Base-by-base conservation (phyloP, 345 rosid species). In the Hibiscus mutabilis region DNA sequence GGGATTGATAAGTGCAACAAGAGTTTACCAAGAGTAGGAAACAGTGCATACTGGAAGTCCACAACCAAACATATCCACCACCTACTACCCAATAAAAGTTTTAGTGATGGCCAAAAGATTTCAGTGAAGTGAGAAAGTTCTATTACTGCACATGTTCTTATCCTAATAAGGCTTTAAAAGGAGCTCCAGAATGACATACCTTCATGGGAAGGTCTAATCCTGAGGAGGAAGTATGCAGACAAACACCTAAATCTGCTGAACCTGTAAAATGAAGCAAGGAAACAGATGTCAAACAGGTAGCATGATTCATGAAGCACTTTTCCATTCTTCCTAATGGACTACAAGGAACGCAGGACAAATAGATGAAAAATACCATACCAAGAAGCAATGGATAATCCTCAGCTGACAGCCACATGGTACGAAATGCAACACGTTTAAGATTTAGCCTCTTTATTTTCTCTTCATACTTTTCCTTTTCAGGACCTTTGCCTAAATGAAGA, bases 201-300 rank as follows among this genome's bases (percentile, higher is more conserved):
- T 95, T 95, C 99, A 95, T 92, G 66, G 97, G 99, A 55, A 95
- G 98, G 85, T 92, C 99, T 80, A 95, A 73, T 51, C 96, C 98
- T 4, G 99, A 92, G 18, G 99, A 95, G 56, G 99, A 95, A 77
- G 99, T 92, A 74, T 95, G 98, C 79, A 95, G 83, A 80, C 99
- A 92, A 73, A 95, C 97, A 72, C 98, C 98, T 33, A 95, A 88
- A 80, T 95, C 98, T 35, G 96, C 94, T 19, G 97, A 88, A 49
- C 95, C 95, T 87, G 82, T 68, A 73, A 73, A 16, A 62, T 22
- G 46, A 68, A 60, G 10, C 21, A 69, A 51, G 74, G 57, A 74
- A 55, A 53, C 18, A 29, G 11, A 31, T 59, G 61, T 55, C 24
- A 55, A 70, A 97, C 96, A 21, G 59, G 14, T 21, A 55, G 25